phyloP scores from a whole-genome alignment of 2,329 filamentous ascomycete genomes.

The Gaeumannomyces sp. region DNA sequence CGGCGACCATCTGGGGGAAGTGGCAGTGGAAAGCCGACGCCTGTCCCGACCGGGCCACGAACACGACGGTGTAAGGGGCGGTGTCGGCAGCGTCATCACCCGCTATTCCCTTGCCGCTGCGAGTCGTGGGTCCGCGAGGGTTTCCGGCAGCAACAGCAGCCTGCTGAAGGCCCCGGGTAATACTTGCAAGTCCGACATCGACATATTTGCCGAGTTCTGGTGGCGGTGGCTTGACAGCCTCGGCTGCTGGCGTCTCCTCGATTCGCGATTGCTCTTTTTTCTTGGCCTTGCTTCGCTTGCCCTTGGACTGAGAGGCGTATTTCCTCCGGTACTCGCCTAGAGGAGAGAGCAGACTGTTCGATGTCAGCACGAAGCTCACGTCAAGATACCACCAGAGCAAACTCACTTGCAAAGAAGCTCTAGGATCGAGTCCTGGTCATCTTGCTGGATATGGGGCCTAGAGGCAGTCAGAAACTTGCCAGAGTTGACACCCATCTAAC shows the following conservation, averaged over 20 bases:
- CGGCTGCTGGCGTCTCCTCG: constrained; percentile 12
- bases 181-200: constrained; percentile 58
- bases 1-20: constrained; percentile 41
- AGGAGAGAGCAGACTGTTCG: constrained; percentile 52
- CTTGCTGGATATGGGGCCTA: constrained; percentile 54
- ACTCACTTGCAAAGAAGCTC: constrained; percentile 61
- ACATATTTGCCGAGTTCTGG: constrained; percentile 52
- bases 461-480: constrained; percentile 6
- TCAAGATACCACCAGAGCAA: not conserved
- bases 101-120: not conserved
- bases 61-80: constrained; percentile 44
- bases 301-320: constrained; percentile 52
- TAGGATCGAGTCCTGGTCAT: constrained; percentile 58
- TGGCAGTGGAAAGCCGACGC: constrained; percentile 54
- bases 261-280: constrained; percentile 34
- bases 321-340: constrained; percentile 55
- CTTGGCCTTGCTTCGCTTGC: constrained; percentile 50
- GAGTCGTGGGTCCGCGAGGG: not conserved
- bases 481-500: not conserved
- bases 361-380: not conserved
- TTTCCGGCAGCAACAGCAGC: constrained; percentile 14
- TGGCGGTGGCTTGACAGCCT: constrained; percentile 24
- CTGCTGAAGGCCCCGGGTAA: constrained; percentile 53
- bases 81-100: too few species aligned
- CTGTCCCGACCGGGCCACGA: constrained; percentile 52